Conservation (phyloP, 2,329 filamentous ascomycete genomes). For the Aureobasidium sp. region DNA sequence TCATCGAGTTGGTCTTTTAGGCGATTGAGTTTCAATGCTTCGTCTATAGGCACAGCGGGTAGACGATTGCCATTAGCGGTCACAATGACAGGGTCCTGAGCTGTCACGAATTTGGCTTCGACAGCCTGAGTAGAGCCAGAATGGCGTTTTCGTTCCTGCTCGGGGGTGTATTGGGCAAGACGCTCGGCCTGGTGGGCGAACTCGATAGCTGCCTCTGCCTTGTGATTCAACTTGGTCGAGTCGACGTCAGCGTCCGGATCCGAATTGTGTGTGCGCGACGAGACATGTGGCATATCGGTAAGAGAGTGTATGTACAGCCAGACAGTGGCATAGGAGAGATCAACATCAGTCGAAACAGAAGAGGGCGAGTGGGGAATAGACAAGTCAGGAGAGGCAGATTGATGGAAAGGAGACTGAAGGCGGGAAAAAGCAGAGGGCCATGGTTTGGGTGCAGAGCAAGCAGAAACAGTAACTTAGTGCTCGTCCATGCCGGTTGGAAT, state of each 20-base stretch:
- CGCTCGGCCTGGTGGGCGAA: conserved; percentile 54
- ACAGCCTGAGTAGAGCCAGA: conserved; percentile 49
- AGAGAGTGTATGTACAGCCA: background rate
- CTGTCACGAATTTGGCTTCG: conserved; percentile 56
- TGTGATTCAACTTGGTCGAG: background rate
- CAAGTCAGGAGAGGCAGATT: background rate
- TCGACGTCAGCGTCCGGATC: background rate
- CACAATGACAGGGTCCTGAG: conserved; percentile 63
- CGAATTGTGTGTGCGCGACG: background rate
- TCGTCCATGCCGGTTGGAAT: background rate
- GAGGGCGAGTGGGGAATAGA: background rate
- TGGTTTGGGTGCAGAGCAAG: background rate
- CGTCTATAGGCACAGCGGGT: conserved; percentile 60
- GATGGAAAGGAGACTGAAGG: background rate
- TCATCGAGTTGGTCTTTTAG: conserved; percentile 47
- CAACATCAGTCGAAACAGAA: background rate
- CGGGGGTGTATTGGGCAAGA: conserved; percentile 35
- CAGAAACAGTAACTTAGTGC: background rate
- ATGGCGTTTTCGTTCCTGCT: conserved; percentile 32
- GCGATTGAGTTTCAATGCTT: conserved; percentile 63
- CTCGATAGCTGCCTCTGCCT: conserved; percentile 31
- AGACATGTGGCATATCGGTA: conserved; percentile 9
- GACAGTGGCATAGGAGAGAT: background rate
- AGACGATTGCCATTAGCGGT: conserved; percentile 60
- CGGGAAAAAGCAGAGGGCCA: background rate